These are phyloP conservation scores for Priceomyces medius DNA, from an alignment of 805 yeast genomes.

Conservation along the genomic window DNA sequence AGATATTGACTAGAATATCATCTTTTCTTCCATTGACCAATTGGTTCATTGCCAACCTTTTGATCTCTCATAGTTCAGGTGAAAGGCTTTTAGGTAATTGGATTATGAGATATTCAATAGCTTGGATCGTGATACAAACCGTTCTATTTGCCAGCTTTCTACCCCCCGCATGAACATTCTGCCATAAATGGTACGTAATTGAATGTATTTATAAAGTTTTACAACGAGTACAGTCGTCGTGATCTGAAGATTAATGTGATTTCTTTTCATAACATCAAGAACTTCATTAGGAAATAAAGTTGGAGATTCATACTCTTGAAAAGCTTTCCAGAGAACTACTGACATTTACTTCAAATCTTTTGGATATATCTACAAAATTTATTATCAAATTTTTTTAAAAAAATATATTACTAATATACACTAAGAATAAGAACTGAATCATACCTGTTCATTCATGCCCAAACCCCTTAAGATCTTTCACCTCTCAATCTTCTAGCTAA, in stretches of 20 bases:
- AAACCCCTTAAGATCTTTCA: slow-evolving; percentile 39
- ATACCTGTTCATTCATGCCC: slow-evolving; percentile 3
- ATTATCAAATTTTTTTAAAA: too few relatives aligned
- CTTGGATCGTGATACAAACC: slow-evolving; percentile 71
- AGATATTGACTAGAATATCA: slow-evolving; percentile 76
- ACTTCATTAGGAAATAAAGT: too few relatives aligned
- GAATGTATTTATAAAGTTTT: background rate
- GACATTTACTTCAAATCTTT: too few relatives aligned
- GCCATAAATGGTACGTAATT: background rate
- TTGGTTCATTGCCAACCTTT: slow-evolving; percentile 61
- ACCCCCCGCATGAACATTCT: slow-evolving; percentile 74
- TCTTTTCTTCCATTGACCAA: slow-evolving; percentile 73
- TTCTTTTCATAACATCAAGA: too few relatives aligned
- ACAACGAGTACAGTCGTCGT: background rate
- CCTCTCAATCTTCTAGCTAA: slow-evolving; percentile 54
- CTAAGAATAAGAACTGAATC: slow-evolving; percentile 9
- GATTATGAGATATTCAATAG: slow-evolving; percentile 45
- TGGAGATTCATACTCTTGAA: too few relatives aligned
- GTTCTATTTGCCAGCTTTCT: slow-evolving; percentile 75
- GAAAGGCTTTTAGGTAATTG: slow-evolving; percentile 13
- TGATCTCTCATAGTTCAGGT: slow-evolving; percentile 4
- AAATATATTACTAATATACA: slow-evolving; percentile 9
- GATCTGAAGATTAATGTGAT: too few relatives aligned
- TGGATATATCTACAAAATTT: too few relatives aligned
- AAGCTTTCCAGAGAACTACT: too few relatives aligned